Base-by-base conservation (phyloP, 495 filamentous ascomycete species). In the Xylaria flabelliformis region DNA sequence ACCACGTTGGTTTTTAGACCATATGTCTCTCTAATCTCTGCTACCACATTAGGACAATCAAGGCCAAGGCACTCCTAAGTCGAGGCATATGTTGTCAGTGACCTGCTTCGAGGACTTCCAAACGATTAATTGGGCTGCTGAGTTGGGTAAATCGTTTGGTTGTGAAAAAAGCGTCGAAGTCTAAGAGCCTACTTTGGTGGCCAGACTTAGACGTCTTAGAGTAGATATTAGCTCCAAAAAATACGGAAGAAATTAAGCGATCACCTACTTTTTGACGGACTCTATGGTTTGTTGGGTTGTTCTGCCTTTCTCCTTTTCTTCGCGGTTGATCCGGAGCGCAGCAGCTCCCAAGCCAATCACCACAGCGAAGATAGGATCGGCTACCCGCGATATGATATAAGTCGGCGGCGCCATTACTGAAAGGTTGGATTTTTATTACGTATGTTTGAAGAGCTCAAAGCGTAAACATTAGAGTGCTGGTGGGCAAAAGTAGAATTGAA, bases 341-440 rank as follows among this genome's bases (percentile, higher is more conserved):
- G 91, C 89, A 2, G 91, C 91, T 26, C 86, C 84, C 17, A 88
- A 64, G 13, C 91, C 96, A 77, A 98, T 95, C 64, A 88, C 80
- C 51, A 97, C 72, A 51, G 94, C 96, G 78, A 98, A 99, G 73
- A 97, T 76, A 24, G 95, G 96, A 77, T 99, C 96, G 26, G 88
- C 89, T 62, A 88, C 76, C 80, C 93, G 95, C 72, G 86, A 88
- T 53, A 89, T 88, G 71, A 89, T 85, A 75, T 88, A 85, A 5
- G 82, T 81, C 51, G 86, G 83, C 42, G 85, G 74, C 48, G 85
- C 81, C 87, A 89, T 89, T 73, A 48, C n/a, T 39, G 1, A 63
- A 55, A 4, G 29, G 34, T 7, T 69, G 39, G 8, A 6, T 29
- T 1, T 17, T 10, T 51, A 26, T 9, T 41, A 53, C 4, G 32